Base-by-base conservation (phyloP, 176 grass and related monocot genomes). In the Coix lacrymajobi region DNA sequence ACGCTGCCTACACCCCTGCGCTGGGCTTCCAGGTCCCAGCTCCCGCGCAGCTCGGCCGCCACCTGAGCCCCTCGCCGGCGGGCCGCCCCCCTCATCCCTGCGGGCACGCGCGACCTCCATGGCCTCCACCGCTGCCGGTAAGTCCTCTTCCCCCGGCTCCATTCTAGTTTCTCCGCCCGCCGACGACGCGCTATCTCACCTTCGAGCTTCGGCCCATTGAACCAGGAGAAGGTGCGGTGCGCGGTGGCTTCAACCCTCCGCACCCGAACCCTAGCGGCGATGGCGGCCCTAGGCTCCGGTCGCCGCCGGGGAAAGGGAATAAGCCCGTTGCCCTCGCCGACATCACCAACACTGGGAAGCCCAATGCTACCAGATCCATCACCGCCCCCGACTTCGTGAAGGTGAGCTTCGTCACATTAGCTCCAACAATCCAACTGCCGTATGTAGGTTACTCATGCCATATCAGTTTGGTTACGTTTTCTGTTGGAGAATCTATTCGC, bases 331-430 rank as follows among this genome's bases (percentile, higher is more conserved):
- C 87, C 30, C 80, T 87, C 30, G 70, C 76, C 7, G 92, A 94
- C 75, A 91, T 90, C 70, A 88, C 88, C 37, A 88, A 94, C 69
- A 84, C 85, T 10, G 83, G 78, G 52, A 90, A 76, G 78, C 71
- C 71, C 66, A 75, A 26, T 17, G 8, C 49, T 37, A 13, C 45
- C 57, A 85, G 82, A 81, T 85, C 79, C 44, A 11, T 85, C 31
- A n/a, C 69, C 26, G 28, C 64, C 66, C 46, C 64, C 24, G 85
- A 85, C 48, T 51, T 80, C 22, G 25, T 88, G 61, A 90, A 88
- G 88, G 86, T 91, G 57, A 56, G 54, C 17, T 51, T 62, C 62
- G 3, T 69, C 44, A 15, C 63, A 15, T 66, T 11, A 30, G 8
- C 31, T 68, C 67, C 2, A 37, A 25, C 76, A 48, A 62, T 17